Evolutionary conservation across 805 yeast species (phyloP).

Genomic region (Kluyveromyces starmeri): DNA sequence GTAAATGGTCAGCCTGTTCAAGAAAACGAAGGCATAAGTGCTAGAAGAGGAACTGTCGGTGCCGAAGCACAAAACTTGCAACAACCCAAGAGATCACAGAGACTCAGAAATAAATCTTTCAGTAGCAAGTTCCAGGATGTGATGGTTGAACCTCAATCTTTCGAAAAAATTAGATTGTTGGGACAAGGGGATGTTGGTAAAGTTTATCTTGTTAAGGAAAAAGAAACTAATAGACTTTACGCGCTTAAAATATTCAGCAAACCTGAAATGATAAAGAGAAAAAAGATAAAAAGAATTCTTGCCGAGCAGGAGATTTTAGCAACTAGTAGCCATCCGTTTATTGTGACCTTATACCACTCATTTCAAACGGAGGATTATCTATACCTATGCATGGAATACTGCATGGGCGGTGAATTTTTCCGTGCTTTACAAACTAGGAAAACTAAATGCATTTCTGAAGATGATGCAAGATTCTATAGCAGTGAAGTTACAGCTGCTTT

Average conservation of each 20-base stretch:
- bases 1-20: conserved; percentile 6
- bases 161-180: conserved; percentile 79
- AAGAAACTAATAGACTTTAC: conserved; percentile 59
- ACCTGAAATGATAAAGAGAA: conserved; percentile 89
- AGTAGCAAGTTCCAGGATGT: conserved; percentile 67
- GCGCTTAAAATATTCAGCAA: conserved; percentile 92
- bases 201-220: conserved; percentile 85
- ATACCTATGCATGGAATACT: conserved; percentile 95
- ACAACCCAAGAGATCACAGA: conserved; percentile 26
- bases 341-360: conserved; percentile 91
- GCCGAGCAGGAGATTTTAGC: conserved; percentile 97
- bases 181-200: conserved; percentile 99
- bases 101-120: conserved; percentile 38
- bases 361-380: conserved; percentile 90
- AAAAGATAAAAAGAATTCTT: conserved; percentile 86
- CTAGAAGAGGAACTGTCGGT: conserved; percentile 5
- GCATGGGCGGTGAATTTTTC: conserved; percentile 99
- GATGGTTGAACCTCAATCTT: conserved; percentile 78
- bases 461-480: conserved; percentile 88
- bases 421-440: conserved; percentile 88
- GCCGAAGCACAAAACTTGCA: conserved; percentile 2
- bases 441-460: conserved; percentile 76
- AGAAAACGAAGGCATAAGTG: background rate
- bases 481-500: conserved; percentile 96
- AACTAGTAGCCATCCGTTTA: conserved; percentile 93